Conservation (phyloP, 352 stramenopile species). For the Stramenopiles sp. region DNA sequence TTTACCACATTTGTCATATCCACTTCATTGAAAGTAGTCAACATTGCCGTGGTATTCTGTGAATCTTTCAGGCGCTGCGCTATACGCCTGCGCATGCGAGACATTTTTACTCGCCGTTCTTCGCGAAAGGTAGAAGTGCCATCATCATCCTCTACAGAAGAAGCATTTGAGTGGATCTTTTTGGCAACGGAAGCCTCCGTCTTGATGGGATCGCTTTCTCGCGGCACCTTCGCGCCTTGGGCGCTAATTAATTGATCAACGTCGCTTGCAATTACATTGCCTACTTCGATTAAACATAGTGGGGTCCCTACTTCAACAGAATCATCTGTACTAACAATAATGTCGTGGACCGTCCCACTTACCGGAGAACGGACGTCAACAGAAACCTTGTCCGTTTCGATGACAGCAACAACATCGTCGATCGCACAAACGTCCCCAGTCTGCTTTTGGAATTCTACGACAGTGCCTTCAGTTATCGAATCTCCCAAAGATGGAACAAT, state of each 20-base stretch:
- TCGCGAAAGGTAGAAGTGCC: no score
- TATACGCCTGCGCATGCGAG: conserved; percentile 74
- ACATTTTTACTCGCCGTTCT: conserved; percentile 99
- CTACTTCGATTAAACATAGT: no score
- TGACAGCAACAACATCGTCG: conserved; percentile 84
- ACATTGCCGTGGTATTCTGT: conserved; percentile 91
- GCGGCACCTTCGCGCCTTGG: no score
- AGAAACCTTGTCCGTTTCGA: conserved; percentile 95
- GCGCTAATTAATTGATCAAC: no score
- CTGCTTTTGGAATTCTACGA: conserved; percentile 83
- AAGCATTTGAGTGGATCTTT: no score
- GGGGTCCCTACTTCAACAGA: conserved; percentile 77
- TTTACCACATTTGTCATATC: conserved; percentile 89
- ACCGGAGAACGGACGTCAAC: conserved; percentile 29
- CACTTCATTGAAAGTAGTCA: conserved; percentile 97
- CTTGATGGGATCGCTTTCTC: no score
- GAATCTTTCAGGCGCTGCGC: conserved; percentile 87
- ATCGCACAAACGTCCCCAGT: conserved; percentile 77
- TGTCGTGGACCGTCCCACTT: conserved; percentile 27
- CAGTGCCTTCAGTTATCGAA: conserved; percentile 91
- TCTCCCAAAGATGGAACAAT: conserved; percentile 71
- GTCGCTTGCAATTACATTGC: no score
- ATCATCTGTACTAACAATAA: conserved; percentile 79
- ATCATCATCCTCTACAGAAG: no score
- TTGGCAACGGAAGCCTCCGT: no score